Evolutionary conservation across 2,329 filamentous ascomycete genomes (phyloP).

Genomic region (Chrysosporium queenslandicum): DNA sequence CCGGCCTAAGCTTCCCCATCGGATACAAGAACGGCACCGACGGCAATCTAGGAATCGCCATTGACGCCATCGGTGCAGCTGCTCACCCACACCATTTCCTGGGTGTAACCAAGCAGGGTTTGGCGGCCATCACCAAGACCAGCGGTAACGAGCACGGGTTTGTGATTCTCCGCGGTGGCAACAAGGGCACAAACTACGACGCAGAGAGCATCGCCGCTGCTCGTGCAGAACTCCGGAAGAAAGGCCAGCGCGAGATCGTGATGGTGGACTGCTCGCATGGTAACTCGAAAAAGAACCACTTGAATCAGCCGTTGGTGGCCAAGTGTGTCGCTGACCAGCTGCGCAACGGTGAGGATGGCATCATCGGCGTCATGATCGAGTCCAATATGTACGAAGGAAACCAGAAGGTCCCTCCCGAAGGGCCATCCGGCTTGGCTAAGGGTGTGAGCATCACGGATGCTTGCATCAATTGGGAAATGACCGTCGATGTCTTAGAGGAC

Average conservation of each 20-base stretch:
- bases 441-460: conserved; percentile 93
- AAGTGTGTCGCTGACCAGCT: conserved; percentile 74
- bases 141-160: conserved; percentile 95
- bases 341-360: conserved; percentile 71
- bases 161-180: conserved; percentile 86
- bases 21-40: conserved; percentile 99
- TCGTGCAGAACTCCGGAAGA: conserved; percentile 67
- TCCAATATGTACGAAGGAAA: conserved; percentile 83
- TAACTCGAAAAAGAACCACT: conserved; percentile 95
- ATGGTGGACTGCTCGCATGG: conserved; percentile 99
- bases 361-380: conserved; percentile 97
- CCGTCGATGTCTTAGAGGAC: conserved; percentile 69
- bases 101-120: conserved; percentile 93
- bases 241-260: conserved; percentile 76
- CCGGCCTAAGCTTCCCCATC: conserved; percentile 90
- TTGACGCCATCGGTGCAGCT: conserved; percentile 81
- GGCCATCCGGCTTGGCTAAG: conserved; percentile 66
- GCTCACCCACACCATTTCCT: conserved; percentile 75
- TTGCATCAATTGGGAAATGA: conserved; percentile 88
- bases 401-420: conserved; percentile 79
- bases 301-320: conserved; percentile 92
- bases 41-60: conserved; percentile 77
- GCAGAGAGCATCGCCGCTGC: conserved; percentile 68
- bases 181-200: conserved; percentile 88
- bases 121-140: conserved; percentile 89